Percentiles rank a stretch among this genome's conserved stretches.
Evolutionary conservation across 2,329 filamentous ascomycete genomes (phyloP).

Genomic region (Harringtonia aguacate): DNA sequence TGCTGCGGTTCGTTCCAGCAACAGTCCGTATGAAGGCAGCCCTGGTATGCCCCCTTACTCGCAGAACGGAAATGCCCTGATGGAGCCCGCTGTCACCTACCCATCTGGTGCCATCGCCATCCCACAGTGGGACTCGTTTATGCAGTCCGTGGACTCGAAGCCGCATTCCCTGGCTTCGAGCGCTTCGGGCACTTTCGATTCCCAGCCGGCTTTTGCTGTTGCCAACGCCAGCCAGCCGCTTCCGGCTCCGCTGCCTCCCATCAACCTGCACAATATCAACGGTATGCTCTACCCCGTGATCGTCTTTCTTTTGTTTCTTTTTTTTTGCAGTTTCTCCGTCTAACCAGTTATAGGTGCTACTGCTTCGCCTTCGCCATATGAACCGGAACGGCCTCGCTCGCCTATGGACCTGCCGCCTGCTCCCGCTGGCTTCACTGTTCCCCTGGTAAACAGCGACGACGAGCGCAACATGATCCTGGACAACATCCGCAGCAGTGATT

Average conservation of each 20-base stretch:
- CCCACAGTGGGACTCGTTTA: slow-evolving; percentile 84
- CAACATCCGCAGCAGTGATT: slow-evolving; percentile 72
- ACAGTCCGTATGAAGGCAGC: slow-evolving; percentile 44
- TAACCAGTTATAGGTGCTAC: slow-evolving; percentile 23
- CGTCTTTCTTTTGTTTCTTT: too few species aligned
- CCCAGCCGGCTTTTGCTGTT: slow-evolving; percentile 51
- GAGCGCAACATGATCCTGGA: slow-evolving; percentile 78
- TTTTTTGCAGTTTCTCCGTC: too few species aligned
- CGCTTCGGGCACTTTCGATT: slow-evolving; percentile 56
- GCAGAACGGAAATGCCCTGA: slow-evolving; percentile 57
- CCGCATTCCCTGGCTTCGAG: slow-evolving; percentile 62
- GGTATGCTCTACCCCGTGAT: slow-evolving; percentile 28
- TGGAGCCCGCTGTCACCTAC: slow-evolving; percentile 71
- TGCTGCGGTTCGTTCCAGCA: slow-evolving; percentile 50
- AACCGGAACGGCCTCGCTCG: slow-evolving; percentile 55
- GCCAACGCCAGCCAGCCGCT: slow-evolving; percentile 46
- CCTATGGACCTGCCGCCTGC: slow-evolving; percentile 61
- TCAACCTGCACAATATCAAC: slow-evolving; percentile 53
- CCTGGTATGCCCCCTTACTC: slow-evolving; percentile 57
- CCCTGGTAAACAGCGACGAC: slow-evolving; percentile 74
- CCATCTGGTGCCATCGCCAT: slow-evolving; percentile 69
- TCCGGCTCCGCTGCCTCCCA: slow-evolving; percentile 53
- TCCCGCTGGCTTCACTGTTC: slow-evolving; percentile 57
- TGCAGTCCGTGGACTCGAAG: slow-evolving; percentile 64
- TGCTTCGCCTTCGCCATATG: slow-evolving; percentile 62